These are phyloP conservation scores for Claviceps maximensis DNA, from an alignment of 2,329 filamentous ascomycete species.

Conservation along the genomic window DNA sequence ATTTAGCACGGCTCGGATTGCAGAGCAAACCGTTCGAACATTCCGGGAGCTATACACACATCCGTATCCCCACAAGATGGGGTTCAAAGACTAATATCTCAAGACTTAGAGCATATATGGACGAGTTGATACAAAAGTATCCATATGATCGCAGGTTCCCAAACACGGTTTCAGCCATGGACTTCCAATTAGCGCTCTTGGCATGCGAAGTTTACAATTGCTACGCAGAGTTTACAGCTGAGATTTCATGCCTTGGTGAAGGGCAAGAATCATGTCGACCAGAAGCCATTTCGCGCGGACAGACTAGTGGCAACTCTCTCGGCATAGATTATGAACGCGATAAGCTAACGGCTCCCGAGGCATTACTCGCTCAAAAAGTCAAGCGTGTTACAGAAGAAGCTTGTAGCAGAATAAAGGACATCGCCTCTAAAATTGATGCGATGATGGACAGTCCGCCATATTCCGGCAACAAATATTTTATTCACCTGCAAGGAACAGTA, in stretches of 20 bases:
- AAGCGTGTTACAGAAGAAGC: conserved; percentile 36
- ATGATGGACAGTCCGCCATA: conserved; percentile 59
- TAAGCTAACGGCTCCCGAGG: neutral
- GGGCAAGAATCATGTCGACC: conserved; percentile 3
- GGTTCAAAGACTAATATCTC: conserved; percentile 32
- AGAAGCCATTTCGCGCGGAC: conserved; percentile 2
- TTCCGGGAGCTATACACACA: neutral
- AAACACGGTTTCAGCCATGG: conserved; percentile 47
- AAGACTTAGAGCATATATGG: conserved; percentile 50
- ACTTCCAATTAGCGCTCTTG: conserved; percentile 74
- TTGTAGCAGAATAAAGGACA: conserved; percentile 43
- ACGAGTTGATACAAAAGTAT: conserved; percentile 63
- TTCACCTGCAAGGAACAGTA: conserved; percentile 60
- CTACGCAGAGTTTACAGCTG: conserved; percentile 43
- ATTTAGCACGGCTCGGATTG: neutral
- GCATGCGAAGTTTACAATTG: conserved; percentile 68
- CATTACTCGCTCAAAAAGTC: conserved; percentile 11
- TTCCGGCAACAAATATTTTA: conserved; percentile 50
- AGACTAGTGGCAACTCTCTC: neutral
- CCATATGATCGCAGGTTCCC: conserved; percentile 52
- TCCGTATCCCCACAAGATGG: conserved; percentile 19
- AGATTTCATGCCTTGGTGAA: conserved; percentile 23
- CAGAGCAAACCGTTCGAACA: neutral
- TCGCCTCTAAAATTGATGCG: conserved; percentile 58
- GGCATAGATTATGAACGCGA: neutral